These are phyloP conservation scores for Phytophthora pistaciae DNA, from an alignment of 352 stramenopile genomes.

Conservation along the genomic window DNA sequence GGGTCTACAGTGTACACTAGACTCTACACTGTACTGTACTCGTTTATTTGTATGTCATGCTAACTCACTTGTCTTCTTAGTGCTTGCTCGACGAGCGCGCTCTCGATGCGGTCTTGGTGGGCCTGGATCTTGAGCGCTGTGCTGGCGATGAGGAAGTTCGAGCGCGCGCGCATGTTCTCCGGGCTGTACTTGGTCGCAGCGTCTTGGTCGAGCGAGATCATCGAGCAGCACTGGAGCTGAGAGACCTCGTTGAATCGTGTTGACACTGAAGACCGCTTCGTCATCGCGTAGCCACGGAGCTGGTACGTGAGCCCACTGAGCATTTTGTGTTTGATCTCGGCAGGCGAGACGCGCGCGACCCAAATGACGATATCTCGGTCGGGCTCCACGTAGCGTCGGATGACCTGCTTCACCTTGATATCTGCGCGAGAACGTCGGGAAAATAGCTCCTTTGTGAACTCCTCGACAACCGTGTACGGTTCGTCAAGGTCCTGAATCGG, in stretches of 20 bases:
- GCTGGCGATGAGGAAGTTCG: conserved; percentile 48
- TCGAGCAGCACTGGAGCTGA: conserved; percentile 38
- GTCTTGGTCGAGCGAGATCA: conserved; percentile 38
- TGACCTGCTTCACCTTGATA: conserved; percentile 35
- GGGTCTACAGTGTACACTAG: too few relatives aligned
- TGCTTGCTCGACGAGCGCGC: conserved; percentile 24
- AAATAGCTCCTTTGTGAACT: conserved; percentile 32
- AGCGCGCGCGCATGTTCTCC: conserved; percentile 36
- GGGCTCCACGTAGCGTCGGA: conserved; percentile 34
- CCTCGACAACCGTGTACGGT: conserved; percentile 38
- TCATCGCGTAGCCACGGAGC: conserved; percentile 42
- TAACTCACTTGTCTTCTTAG: not conserved
- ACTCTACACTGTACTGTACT: too few relatives aligned
- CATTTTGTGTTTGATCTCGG: conserved; percentile 38
- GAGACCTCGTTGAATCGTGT: conserved; percentile 24
- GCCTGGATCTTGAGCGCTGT: conserved; percentile 39
- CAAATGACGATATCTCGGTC: conserved; percentile 41
- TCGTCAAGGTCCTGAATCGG: conserved; percentile 37
- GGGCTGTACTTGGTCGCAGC: conserved; percentile 23
- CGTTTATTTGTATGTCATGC: not conserved
- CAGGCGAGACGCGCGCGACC: conserved; percentile 31
- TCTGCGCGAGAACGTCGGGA: conserved; percentile 22
- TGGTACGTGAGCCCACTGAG: conserved; percentile 36
- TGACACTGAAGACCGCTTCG: conserved; percentile 36
- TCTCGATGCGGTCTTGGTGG: conserved; percentile 54